Base-by-base conservation (phyloP, 371 early-diverging fungal species). In the Mortierella sp. region DNA sequence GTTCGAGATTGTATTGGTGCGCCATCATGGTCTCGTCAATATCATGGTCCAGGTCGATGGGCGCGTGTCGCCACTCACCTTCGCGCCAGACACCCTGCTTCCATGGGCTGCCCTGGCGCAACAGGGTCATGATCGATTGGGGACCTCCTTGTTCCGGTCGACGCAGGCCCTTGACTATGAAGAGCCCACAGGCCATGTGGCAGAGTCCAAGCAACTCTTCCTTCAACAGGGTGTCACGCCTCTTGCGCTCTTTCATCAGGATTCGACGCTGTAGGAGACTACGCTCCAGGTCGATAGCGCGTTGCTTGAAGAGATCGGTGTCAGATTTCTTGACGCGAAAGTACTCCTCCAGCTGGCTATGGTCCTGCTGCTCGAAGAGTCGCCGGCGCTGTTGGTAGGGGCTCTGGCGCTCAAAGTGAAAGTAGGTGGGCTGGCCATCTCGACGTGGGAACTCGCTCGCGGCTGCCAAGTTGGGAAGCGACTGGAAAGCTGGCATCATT, bases 141-240 rank as follows among this genome's bases (percentile, higher is more conserved):
- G 71, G 19, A 13, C 34, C 46, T 31, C 53, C 55, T 14, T n/a
- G 28, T 50, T 48, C 44, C 21, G 59, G 71, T 31, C 26, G 55
- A 19, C 44, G 71, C 31, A 21, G 43, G 21, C 11, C 9, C 10
- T 26, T 24, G 70, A 78, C 6, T 43, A 55, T 24, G n/a, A 81
- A 81, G 13, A 81, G 73, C 1, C 81, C 81, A 54, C 81, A 81
- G 14, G 81, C 81, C 69, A 73, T 81, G 48, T 81, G 76, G 21
- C 81, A 81, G 19, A 81, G 76, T 5, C 70, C 64, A 5, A 81
- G 73, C 0, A 81, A 50, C 57, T 81, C 76, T 50, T 71, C 67
- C 43, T 76, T 73, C 26, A 69, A 13, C 40, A 76, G 71, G 2
- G 61, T 76, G 28, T 76, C 77, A 6, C 70, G 69, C 19, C 71